Base-by-base conservation (phyloP, 108 stramenopile genomes). In the Pinguiococcus pyrenoidosus region DNA sequence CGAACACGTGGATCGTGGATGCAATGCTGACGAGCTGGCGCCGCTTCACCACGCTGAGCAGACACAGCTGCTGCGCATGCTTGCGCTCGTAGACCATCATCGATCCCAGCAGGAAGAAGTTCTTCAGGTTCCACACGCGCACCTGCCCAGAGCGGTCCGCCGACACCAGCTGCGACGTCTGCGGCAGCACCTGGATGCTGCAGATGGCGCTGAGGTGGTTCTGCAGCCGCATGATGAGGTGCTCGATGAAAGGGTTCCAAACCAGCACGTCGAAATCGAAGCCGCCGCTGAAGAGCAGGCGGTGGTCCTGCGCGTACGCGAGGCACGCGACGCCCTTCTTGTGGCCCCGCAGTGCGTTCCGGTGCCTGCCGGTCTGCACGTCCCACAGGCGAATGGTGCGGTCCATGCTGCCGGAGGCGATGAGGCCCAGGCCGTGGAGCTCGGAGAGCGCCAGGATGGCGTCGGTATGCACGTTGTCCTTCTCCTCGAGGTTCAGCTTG, bases 191-290 rank as follows among this genome's bases (percentile, higher is more conserved):
- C 40, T 51, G 40, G 7, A 47, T 49, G 24, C 49, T 46, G 50
- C 58, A 59, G n/a, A 59, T 28, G 5, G 49, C 21, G 32, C 32
- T 36, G 30, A 17, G 20, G 43, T 59, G 58, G 29, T 40, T 49
- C 14, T 24, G 37, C 7, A 59, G 49, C 23, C 58, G 38, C 2
- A 59, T 9, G 43, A 59, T 59, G 27, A 59, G 35, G 35, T 59
- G 49, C 30, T 50, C 38, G 2, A 59, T 49, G 41, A 51, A 59
- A 1, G 58, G 58, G 49, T 59, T 59, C 49, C 58, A 59, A 3
- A 59, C 58, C 24, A 51, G 21, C 4, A 49, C 58, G 42, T 59
- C 58, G 28, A 47, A 59, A 25, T 59, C 58, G 23, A 59, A 59
- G 12, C 49, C 49, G 3, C 33, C 58, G 34, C 38, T 41, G 6